Percentiles rank a stretch among this genome's conserved stretches.
phyloP scores from a whole-genome alignment of 1,139 yeast genomes.

The Blastobotrys persicus region DNA sequence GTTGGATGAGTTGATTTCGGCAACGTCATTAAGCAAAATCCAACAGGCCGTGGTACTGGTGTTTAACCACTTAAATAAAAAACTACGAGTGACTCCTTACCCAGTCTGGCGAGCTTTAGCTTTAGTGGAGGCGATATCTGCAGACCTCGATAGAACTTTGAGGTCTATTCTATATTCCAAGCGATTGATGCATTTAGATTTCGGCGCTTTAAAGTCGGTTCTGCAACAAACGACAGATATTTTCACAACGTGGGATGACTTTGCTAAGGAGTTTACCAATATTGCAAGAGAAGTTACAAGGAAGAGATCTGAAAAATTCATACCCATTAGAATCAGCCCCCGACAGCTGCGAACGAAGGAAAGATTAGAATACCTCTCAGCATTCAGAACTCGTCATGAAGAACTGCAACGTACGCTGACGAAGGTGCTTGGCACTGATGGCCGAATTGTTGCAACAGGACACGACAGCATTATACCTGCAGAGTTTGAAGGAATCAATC shows the following conservation, averaged over 20 bases:
- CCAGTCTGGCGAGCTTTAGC: constrained; percentile 65
- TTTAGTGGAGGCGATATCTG: constrained; percentile 60
- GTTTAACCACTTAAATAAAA: constrained; percentile 60
- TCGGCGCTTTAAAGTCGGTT: constrained; percentile 36
- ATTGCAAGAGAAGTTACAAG: constrained; percentile 73
- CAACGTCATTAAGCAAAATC: constrained; percentile 47
- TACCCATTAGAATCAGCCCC: constrained; percentile 58
- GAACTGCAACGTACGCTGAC: constrained; percentile 44
- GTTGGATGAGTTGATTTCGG: constrained; percentile 56
- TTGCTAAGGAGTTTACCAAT: constrained; percentile 53
- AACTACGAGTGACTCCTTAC: constrained; percentile 57
- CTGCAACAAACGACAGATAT: constrained; percentile 34
- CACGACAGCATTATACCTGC: constrained; percentile 16
- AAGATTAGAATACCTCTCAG: constrained; percentile 45
- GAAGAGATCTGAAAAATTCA: constrained; percentile 69
- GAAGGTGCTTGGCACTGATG: constrained; percentile 34
- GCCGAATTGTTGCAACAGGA: constrained; percentile 29
- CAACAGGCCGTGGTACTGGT: constrained; percentile 48
- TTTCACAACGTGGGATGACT: constrained; percentile 49
- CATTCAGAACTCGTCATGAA: constrained; percentile 55
- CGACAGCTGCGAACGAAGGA: constrained; percentile 47
- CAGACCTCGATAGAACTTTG: constrained; percentile 34
- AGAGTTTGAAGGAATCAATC: constrained; percentile 30
- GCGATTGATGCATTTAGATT: constrained; percentile 41
- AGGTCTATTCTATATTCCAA: constrained; percentile 27